A percentile compares a stretch with the other conserved stretches of the same genome.
Evolutionary conservation across 805 yeast species (phyloP).

Genomic region (Myxozyma neotropica): DNA sequence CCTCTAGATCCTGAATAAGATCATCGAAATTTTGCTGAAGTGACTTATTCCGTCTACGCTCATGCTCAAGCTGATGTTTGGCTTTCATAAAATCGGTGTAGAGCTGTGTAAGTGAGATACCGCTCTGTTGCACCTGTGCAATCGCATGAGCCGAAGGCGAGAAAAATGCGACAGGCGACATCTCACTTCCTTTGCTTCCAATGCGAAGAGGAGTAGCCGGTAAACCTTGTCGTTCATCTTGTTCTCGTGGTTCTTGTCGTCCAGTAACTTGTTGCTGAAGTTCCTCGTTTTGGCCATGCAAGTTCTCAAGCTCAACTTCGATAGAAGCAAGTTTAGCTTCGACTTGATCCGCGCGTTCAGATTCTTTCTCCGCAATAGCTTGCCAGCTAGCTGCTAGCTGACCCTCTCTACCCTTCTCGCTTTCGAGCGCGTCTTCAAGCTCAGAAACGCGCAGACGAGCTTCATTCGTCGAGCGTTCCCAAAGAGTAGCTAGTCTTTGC

Average conservation of each 20-base stretch:
- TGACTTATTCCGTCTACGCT: slow-evolving; percentile 68
- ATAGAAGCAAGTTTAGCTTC: slow-evolving; percentile 49
- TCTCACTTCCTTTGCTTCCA: not conserved
- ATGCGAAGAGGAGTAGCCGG: slow-evolving; percentile 27
- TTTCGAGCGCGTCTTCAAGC: slow-evolving; percentile 54
- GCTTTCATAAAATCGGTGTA: slow-evolving; percentile 65
- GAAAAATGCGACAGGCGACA: slow-evolving; percentile 40
- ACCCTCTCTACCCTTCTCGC: slow-evolving; percentile 47
- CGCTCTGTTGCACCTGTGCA: slow-evolving; percentile 50
- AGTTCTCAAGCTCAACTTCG: slow-evolving; percentile 46
- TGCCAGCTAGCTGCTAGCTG: slow-evolving; percentile 45
- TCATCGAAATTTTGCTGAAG: slow-evolving; percentile 70
- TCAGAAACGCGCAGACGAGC: slow-evolving; percentile 55
- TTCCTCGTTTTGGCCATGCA: slow-evolving; percentile 30
- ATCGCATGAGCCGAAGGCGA: slow-evolving; percentile 64
- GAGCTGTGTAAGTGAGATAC: slow-evolving; percentile 63
- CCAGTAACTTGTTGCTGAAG: not conserved
- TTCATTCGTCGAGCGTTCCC: slow-evolving; percentile 58
- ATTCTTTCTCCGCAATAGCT: slow-evolving; percentile 45
- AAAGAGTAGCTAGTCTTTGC: slow-evolving; percentile 59
- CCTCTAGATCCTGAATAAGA: slow-evolving; percentile 74
- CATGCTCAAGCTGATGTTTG: slow-evolving; percentile 67
- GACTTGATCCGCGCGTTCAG: slow-evolving; percentile 43
- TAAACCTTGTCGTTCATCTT: slow-evolving; percentile 14
- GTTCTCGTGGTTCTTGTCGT: slow-evolving; percentile 5